Evolutionary conservation across 805 yeast species (phyloP).

Genomic region (Ogataea saltuana): DNA sequence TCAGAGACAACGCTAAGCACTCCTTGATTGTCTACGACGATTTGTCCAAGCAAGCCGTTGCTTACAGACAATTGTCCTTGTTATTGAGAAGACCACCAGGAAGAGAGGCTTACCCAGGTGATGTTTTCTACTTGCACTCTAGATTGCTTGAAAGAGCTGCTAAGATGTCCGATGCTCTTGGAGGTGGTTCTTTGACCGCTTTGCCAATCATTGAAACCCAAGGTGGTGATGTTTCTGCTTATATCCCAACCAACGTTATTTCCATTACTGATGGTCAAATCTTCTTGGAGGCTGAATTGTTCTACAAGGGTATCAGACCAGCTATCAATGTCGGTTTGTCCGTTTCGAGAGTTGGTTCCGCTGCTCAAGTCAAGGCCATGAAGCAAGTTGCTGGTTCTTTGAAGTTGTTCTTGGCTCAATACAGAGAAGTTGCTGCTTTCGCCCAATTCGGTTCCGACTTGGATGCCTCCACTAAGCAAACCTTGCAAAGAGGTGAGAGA

Average conservation of each 20-base stretch:
- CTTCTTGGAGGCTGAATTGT: constrained; percentile 98
- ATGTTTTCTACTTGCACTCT: constrained; percentile 93
- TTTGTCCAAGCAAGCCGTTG: constrained; percentile 99
- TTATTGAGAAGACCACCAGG: constrained; percentile 97
- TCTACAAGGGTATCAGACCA: constrained; percentile 99
- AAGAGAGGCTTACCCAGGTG: constrained; percentile 97
- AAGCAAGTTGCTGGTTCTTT: constrained; percentile 99
- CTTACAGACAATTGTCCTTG: constrained; percentile 98
- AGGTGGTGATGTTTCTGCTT: constrained; percentile 99
- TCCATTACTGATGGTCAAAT: constrained; percentile 98
- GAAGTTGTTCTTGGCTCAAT: constrained; percentile 99
- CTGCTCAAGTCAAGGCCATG: constrained; percentile 99
- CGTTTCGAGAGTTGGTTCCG: constrained; percentile 99
- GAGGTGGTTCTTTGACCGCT: constrained; percentile 95
- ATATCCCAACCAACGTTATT: constrained; percentile 96
- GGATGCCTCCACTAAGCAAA: constrained; percentile 99
- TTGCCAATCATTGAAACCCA: constrained; percentile 96
- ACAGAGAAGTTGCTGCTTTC: constrained; percentile 99
- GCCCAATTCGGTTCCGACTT: constrained; percentile 99
- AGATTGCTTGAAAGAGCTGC: constrained; percentile 97
- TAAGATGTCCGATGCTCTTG: constrained; percentile 85
- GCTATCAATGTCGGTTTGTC: constrained; percentile 99
- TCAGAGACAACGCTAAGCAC: constrained; percentile 99
- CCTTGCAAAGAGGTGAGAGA: constrained; percentile 99
- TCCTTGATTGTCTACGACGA: constrained; percentile 97